Evolutionary conservation across 179 eudicot genomes (phyloP), one percentile per base, ranked within the genome.

Genomic region (Nepenthes alata): DNA sequence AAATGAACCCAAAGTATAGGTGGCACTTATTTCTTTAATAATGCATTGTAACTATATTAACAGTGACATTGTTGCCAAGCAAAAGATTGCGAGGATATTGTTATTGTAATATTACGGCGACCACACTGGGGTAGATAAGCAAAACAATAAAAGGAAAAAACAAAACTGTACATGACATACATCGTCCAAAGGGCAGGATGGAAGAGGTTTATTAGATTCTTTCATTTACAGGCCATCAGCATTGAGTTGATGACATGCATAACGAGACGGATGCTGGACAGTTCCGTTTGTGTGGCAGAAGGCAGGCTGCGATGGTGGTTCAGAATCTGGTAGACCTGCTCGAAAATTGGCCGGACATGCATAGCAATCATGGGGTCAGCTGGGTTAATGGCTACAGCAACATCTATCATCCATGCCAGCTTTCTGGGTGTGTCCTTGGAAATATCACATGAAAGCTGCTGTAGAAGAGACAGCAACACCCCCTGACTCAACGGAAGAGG

Each of bases 391-490:
- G 80, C 90, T 48, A 83, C 72, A 1, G 87, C 83, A 57, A 89
- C 93, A 16, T 86, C 96, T 13, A 75, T 78, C 95, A 93, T 86
- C 98, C 96, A 93, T 2, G 59, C 70, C 39, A 93, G 72, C 69
- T 93, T 93, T 58, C 79, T 70, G 6, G 83, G 13, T 6, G 84
- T 77, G 39, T 89, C 97, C 53, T 76, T 85, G 64, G 72, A 65
- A 12, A 89, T 78, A 66, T 87, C 97, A 71, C 97, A 93, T n/a
- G 98, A 85, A 59, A 89, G 74, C 71, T 93, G 98, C 80, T 93
- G 98, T 37, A 93, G 83, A 60, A 93, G 90, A 12, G 98, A 86
- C 11, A 93, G 89, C 51, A 93, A 67, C 4, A 93, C 97, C 49
- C 98, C 98, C 72, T 89, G 98, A 72, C 84, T 89, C 77, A 93